Percentiles rank a stretch among this genome's conserved stretches.
Evolutionary conservation across 2,329 filamentous ascomycete species (phyloP).

Genomic region (Ilyonectria sp.): DNA sequence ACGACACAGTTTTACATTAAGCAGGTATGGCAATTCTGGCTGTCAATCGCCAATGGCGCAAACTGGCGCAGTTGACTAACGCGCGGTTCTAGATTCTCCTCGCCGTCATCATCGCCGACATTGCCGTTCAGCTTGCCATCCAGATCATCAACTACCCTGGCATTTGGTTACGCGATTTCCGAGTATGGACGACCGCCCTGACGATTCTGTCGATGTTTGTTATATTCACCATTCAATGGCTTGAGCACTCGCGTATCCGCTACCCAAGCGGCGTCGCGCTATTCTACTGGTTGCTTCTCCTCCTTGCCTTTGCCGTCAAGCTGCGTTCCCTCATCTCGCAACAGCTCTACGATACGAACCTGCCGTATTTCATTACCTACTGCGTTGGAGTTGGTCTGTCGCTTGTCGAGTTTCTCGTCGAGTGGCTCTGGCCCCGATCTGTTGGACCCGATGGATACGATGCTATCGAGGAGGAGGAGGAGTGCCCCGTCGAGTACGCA

Average conservation of each 20-base stretch:
- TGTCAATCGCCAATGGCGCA: conserved; percentile 2
- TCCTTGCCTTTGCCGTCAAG: conserved; percentile 85
- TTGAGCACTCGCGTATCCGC: conserved; percentile 86
- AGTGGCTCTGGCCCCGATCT: conserved; percentile 90
- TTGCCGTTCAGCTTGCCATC: conserved; percentile 79
- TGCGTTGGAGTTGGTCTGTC: conserved; percentile 80
- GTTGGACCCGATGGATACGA: conserved; percentile 69
- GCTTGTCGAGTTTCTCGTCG: conserved; percentile 79
- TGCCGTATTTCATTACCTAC: conserved; percentile 85
- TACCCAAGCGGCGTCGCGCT: conserved; percentile 90
- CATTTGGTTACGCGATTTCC: conserved; percentile 85
- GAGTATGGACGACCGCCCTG: conserved; percentile 84
- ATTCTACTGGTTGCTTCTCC: conserved; percentile 92
- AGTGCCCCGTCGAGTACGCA: conserved; percentile 88
- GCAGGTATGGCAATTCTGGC: conserved; percentile 69
- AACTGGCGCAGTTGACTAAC: not conserved
- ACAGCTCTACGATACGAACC: conserved; percentile 75
- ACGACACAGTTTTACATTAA: conserved; percentile 96
- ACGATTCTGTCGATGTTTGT: conserved; percentile 81
- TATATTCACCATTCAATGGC: conserved; percentile 85
- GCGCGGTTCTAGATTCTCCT: conserved; percentile 67
- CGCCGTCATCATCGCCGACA: conserved; percentile 76
- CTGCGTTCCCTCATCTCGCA: conserved; percentile 88
- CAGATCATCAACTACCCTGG: conserved; percentile 80
- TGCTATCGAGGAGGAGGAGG: conserved; percentile 71